Evolutionary conservation across 2,329 filamentous ascomycete species (phyloP), one percentile per base, ranked within the genome.

Genomic region (Alternaria sp.): DNA sequence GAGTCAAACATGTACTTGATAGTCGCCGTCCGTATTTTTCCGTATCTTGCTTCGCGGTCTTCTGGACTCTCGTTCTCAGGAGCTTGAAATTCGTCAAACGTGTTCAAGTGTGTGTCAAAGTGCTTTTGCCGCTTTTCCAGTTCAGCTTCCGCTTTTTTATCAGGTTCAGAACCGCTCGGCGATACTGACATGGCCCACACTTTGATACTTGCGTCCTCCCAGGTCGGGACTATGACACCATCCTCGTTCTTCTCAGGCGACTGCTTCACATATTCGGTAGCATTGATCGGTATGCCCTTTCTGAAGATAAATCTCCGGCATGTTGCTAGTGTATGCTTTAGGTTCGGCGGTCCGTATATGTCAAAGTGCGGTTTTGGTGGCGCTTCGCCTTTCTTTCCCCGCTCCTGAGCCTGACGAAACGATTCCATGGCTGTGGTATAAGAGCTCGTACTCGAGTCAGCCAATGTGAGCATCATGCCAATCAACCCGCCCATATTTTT

Each of bases 291-390:
- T 74, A 96, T 85, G 0, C 92, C 90, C 69, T 92, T 93, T 38
- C 95, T 87, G 70, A 97, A 94, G 51, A 98, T 88, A 78, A 97
- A 97, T 32, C 89, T 84, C 46, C 95, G 87, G 16, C 91, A 89
- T 0, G 93, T 92, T n/a, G 93, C 94, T 57, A 99, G 79, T 6
- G 88, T 85, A 73, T 97, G 90, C 46, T 88, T 86, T 55, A 98
- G 79, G 74, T 98, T 98, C 52, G 88, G 88, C 5, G 90, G 88
- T 3, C 92, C 94, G 74, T 96, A 91, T 12, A 98, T 82, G n/a
- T 85, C 75, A 59, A 77, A 73, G 51, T 63, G 66, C 4, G 64
- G 77, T 67, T 56, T 73, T 4, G 59, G 36, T 3, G 75, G 75
- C 28, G 56, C 44, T 9, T 60, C 46, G 1, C 18, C 32, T 16